Percentiles rank a stretch among this genome's conserved stretches.
Conservation (phyloP, 2,329 filamentous ascomycete genomes). For the Eutypa lata region DNA sequence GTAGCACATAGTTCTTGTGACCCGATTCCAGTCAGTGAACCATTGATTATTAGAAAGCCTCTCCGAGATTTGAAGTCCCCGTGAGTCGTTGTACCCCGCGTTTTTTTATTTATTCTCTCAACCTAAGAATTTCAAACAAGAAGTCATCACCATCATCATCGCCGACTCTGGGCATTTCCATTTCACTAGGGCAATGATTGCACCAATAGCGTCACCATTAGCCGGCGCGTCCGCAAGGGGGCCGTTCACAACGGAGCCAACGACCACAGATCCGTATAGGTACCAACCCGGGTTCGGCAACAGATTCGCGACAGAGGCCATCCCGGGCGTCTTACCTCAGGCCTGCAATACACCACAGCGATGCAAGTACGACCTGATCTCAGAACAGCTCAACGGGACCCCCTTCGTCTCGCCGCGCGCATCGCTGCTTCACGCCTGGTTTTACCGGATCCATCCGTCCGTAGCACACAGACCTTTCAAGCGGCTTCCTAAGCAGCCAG, state of each 20-base stretch:
- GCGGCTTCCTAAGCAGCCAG: slow-evolving; percentile 26
- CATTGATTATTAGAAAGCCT: too few relatives aligned
- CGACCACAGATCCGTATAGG: slow-evolving; percentile 39
- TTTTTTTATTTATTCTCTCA: too few relatives aligned
- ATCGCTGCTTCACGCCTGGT: slow-evolving; percentile 31
- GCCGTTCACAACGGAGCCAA: background rate
- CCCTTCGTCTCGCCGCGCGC: slow-evolving; percentile 30
- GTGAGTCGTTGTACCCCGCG: too few relatives aligned
- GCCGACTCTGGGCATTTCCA: too few relatives aligned
- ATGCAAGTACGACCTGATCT: slow-evolving; percentile 38
- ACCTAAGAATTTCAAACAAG: too few relatives aligned
- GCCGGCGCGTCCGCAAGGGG: background rate
- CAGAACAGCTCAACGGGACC: slow-evolving; percentile 46
- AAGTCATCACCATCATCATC: too few relatives aligned
- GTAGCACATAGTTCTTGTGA: too few relatives aligned
- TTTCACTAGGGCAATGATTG: background rate
- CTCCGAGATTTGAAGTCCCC: too few relatives aligned
- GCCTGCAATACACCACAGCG: slow-evolving; percentile 45
- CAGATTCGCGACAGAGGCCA: slow-evolving; percentile 41
- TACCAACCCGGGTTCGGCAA: slow-evolving; percentile 57
- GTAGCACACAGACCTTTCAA: slow-evolving; percentile 21
- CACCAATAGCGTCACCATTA: background rate
- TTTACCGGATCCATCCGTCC: slow-evolving; percentile 31
- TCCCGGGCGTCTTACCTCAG: slow-evolving; percentile 43
- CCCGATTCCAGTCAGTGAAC: too few relatives aligned